These are phyloP conservation scores for Chenopodium album DNA, from an alignment of 148 eudicot genomes.

Conservation along the genomic window DNA sequence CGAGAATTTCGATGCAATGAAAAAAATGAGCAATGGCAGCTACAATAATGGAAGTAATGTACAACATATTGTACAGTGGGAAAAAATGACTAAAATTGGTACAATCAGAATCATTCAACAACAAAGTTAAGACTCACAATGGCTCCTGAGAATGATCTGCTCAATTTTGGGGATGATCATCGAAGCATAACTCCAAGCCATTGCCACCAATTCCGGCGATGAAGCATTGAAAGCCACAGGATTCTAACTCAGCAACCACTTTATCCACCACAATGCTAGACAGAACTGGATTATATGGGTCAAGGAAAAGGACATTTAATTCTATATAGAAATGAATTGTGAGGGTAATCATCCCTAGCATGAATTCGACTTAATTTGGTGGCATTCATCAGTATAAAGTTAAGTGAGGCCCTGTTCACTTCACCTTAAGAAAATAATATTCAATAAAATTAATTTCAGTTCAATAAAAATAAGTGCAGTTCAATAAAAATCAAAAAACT, in stretches of 20 bases:
- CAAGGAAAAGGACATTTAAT: constrained; percentile 34
- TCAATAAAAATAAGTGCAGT: too few species aligned
- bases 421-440: too few species aligned
- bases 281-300: constrained; percentile 50
- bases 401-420: neutral
- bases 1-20: neutral
- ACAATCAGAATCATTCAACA: constrained; percentile 13
- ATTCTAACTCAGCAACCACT: constrained; percentile 70
- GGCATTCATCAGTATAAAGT: neutral
- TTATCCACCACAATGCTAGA: constrained; percentile 63
- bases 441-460: too few species aligned
- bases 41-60: constrained; percentile 14
- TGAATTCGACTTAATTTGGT: neutral
- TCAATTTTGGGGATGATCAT: constrained; percentile 3
- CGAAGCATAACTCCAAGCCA: constrained; percentile 64
- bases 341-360: neutral
- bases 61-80: constrained; percentile 19
- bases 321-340: neutral
- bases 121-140: constrained; percentile 22
- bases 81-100: constrained; percentile 6
- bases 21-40: neutral
- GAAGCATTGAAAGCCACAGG: constrained; percentile 79
- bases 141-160: neutral
- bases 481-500: too few species aligned
- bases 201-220: constrained; percentile 77